These are phyloP conservation scores for Linum lewisii DNA, from an alignment of 345 rosid genomes.

Conservation along the genomic window DNA sequence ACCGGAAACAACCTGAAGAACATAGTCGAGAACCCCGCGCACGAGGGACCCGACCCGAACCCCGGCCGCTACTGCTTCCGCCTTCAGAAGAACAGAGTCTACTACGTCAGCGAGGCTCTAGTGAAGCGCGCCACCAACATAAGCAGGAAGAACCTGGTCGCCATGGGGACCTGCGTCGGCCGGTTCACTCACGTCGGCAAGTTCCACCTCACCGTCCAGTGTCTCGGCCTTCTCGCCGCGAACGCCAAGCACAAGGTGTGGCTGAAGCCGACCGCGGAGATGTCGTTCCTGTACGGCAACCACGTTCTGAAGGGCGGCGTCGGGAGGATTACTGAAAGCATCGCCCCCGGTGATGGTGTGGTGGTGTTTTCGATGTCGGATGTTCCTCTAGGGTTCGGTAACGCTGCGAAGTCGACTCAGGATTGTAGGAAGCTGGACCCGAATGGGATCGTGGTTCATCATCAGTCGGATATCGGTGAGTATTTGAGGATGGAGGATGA, in stretches of 20 bases:
- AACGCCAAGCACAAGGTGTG: conserved; percentile 86
- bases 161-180: conserved; percentile 76
- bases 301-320: conserved; percentile 86
- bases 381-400: conserved; percentile 76
- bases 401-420: conserved; percentile 69
- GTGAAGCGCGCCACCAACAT: conserved; percentile 84
- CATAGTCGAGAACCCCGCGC: conserved; percentile 73
- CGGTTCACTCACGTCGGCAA: conserved; percentile 71
- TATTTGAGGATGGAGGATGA: conserved; percentile 91
- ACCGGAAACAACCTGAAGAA: conserved; percentile 85
- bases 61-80: conserved; percentile 88
- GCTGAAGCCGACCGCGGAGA: conserved; percentile 90
- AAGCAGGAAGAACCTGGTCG: conserved; percentile 42
- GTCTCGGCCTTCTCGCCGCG: conserved; percentile 52
- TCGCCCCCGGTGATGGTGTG: conserved; percentile 70
- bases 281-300: conserved; percentile 87
- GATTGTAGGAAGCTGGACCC: conserved; percentile 89
- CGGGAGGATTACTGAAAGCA: conserved; percentile 79
- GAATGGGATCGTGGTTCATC: conserved; percentile 73
- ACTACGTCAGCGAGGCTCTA: conserved; percentile 65
- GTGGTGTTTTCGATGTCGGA: conserved; percentile 85
- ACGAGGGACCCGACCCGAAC: conserved; percentile 67
- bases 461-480: conserved; percentile 78
- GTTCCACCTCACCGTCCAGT: conserved; percentile 62
- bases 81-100: conserved; percentile 71